Evolutionary conservation across 306 rosid species (phyloP), one percentile per base, ranked within the genome.

Genomic region (Gastrolobium villosum): DNA sequence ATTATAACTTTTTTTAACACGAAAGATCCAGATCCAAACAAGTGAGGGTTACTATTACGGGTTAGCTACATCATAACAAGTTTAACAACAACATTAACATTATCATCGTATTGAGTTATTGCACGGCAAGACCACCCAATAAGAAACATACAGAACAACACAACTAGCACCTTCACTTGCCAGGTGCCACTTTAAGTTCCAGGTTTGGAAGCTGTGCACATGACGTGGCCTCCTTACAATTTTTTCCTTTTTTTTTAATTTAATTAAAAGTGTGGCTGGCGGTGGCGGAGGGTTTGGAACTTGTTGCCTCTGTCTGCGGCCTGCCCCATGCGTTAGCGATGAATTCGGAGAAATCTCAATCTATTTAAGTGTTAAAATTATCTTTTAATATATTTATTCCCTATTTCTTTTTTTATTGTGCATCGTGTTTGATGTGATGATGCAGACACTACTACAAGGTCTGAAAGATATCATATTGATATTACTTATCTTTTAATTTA

Each of bases 251-350:
- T 6, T 1, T 2, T 10, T 41, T 28, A 0, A 20, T 52, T 37
- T 1, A 2, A 0, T 35, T 10, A 9, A 61, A 1, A 8, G 48
- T 32, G 15, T 7, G 5, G 61, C 46, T 74, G 28, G 73, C 65
- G 74, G 65, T 61, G 81, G 65, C 32, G 35, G 74, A 26, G n/a
- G 31, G 50, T 40, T 5, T 43, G 57, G 11, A 74, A 59, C 13
- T n/a, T 35, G 35, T 7, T 11, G 52, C 40, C 52, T 52, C 31
- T 3, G 1, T 5, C 53, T 39, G 40, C 65, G 76, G 37, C 52
- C 71, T 8, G 52, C 70, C 50, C 9, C 56, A 2, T n/a, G 5
- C 6, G n/a, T 26, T 9, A 56, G 39, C 39, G 63, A 56, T 56
- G 62, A 55, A 0, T 28, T 55, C 62, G 62, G n/a, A 55, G 6